These are phyloP conservation scores for Cerioporus squamosus DNA, from an alignment of 1,284 basidiomycete genomes.

Conservation along the genomic window DNA sequence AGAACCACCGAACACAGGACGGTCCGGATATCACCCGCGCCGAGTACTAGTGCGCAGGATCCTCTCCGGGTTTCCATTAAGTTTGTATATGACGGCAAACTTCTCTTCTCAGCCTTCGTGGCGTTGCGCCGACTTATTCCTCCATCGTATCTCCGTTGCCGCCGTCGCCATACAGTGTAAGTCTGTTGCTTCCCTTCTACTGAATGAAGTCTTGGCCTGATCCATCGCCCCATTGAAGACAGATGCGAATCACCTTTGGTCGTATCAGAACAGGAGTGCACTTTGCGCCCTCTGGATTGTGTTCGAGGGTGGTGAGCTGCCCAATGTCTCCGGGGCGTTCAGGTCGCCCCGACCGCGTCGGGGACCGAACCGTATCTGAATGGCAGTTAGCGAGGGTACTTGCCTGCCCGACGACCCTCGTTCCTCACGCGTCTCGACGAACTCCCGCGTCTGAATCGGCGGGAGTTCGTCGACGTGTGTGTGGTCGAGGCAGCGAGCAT, in stretches of 20 bases:
- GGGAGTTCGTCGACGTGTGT: constrained; percentile 11
- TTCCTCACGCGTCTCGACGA: constrained; percentile 12
- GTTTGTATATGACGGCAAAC: constrained; percentile 10
- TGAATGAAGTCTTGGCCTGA: not conserved
- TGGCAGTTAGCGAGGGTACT: not conserved
- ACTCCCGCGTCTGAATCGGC: constrained; percentile 4
- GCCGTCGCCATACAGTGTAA: not conserved
- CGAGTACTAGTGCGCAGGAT: not conserved
- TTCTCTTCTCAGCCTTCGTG: constrained; percentile 2
- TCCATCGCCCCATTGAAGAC: not conserved
- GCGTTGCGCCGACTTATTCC: constrained; percentile 11
- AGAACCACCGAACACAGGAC: not conserved
- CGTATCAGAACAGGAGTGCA: not conserved
- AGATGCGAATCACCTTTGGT: not conserved
- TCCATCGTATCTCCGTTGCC: constrained; percentile 21
- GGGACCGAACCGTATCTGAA: constrained; percentile 13
- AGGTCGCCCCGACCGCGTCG: constrained; percentile 4
- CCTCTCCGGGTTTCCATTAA: constrained; percentile 9
- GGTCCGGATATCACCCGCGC: constrained; percentile 13
- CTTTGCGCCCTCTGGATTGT: not conserved
- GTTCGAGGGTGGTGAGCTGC: constrained; percentile 19
- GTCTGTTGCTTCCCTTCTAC: not conserved
- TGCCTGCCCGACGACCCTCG: constrained; percentile 6
- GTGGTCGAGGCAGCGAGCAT: constrained; percentile 9
- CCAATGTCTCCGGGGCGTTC: not conserved